phyloP scores from a whole-genome alignment of 352 stramenopile species.

The Halophytophthora polymorphica region DNA sequence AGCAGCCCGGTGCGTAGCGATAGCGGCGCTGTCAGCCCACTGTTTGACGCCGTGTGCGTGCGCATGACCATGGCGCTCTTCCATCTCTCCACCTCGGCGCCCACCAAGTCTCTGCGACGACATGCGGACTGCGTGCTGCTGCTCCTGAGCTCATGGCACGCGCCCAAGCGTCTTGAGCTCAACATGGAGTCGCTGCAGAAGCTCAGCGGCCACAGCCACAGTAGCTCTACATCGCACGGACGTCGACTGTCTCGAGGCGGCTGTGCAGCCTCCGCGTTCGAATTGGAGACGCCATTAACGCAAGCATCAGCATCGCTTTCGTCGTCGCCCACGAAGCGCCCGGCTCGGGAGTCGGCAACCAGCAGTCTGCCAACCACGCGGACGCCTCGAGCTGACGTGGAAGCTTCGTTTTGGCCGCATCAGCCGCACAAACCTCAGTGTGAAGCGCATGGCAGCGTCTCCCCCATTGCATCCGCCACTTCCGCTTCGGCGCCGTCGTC shows the following conservation, averaged over 20 bases:
- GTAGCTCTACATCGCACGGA: constrained; percentile 8
- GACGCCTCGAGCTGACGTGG: constrained; percentile 12
- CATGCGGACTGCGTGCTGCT: constrained; percentile 44
- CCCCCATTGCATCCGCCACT: constrained; percentile 2
- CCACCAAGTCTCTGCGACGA: constrained; percentile 15
- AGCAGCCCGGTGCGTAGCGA: constrained; percentile 2
- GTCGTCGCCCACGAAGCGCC: not conserved
- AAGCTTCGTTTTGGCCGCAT: not conserved
- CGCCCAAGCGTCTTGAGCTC: constrained; percentile 59
- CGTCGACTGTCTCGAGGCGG: constrained; percentile 17
- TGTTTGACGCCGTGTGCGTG: constrained; percentile 48
- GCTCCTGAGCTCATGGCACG: constrained; percentile 53
- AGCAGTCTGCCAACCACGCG: constrained; percentile 12
- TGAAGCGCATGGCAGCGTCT: constrained; percentile 2
- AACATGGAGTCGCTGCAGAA: constrained; percentile 73
- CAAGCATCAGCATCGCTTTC: not conserved
- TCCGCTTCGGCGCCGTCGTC: constrained; percentile 15
- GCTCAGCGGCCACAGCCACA: constrained; percentile 10
- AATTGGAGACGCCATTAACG: too few species aligned
- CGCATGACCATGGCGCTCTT: constrained; percentile 68
- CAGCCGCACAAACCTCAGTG: constrained; percentile 23
- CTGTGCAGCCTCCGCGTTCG: too few species aligned
- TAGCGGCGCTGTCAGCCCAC: constrained; percentile 6
- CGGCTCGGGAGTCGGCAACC: constrained; percentile 5
- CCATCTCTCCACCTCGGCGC: constrained; percentile 32